These are phyloP conservation scores for fission yeast (Schizosaccharomyces pombe) DNA, from an alignment of 805 yeast species.

Conservation along the genomic window DNA sequence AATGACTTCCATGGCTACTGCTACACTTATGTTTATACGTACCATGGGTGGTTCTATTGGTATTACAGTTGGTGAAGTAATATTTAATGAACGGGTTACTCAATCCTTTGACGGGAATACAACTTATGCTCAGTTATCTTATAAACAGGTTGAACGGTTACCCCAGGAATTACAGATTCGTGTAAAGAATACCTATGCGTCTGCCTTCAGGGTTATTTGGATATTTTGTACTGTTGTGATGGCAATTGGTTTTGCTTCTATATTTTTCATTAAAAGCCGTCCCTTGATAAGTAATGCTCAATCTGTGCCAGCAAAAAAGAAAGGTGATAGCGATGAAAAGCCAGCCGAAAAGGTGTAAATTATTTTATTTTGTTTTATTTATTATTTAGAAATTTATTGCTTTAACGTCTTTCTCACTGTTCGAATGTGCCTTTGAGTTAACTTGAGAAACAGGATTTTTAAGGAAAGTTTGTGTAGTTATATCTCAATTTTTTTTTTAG, in stretches of 20 bases:
- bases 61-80: conserved; percentile 14
- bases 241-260: background rate
- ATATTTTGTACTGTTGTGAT: background rate
- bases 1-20: conserved; percentile 14
- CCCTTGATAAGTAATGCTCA: background rate
- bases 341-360: background rate
- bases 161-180: background rate
- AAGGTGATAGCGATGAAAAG: no score
- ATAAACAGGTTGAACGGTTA: background rate
- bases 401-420: background rate
- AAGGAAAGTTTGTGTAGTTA: background rate
- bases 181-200: background rate
- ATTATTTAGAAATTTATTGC: background rate
- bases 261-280: background rate
- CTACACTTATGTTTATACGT: conserved; percentile 14
- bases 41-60: conserved; percentile 15
- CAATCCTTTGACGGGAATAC: background rate
- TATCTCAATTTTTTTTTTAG: no score
- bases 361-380: background rate
- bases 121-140: background rate
- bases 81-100: background rate
- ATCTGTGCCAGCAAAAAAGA: background rate
- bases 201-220: background rate
- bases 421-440: background rate
- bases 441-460: background rate